Percentiles rank a stretch among this genome's conserved stretches.
Conservation (phyloP, 2,329 filamentous ascomycete species). For the Fusarium papillatum region DNA sequence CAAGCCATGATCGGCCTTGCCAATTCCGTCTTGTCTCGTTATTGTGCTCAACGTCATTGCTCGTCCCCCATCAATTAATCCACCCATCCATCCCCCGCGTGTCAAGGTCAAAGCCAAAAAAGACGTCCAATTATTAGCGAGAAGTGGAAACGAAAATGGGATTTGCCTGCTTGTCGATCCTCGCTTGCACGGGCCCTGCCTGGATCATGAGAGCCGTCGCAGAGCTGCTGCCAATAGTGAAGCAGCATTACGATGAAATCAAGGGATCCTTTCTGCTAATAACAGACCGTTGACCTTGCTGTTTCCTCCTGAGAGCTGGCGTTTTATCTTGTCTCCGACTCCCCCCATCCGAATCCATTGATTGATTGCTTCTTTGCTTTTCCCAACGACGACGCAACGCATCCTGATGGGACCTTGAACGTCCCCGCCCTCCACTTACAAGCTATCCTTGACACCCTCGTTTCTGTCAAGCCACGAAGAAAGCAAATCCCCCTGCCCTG, state of each 20-base stretch:
- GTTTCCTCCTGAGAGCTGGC: background rate
- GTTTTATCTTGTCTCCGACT: constrained; percentile 3
- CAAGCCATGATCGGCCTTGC: constrained; percentile 11
- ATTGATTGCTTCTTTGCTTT: constrained; percentile 36
- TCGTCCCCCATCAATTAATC: constrained; percentile 4
- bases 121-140: constrained; percentile 1
- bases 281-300: background rate
- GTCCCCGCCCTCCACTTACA: constrained; percentile 9
- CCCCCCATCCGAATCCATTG: constrained; percentile 1
- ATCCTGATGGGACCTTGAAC: constrained; percentile 22
- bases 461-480: constrained; percentile 21
- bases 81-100: constrained; percentile 4
- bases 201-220: constrained; percentile 20
- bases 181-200: constrained; percentile 5
- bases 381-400: constrained; percentile 21
- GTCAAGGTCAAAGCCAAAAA: constrained; percentile 7
- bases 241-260: background rate
- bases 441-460: constrained; percentile 14
- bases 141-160: background rate
- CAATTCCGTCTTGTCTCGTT: constrained; percentile 19
- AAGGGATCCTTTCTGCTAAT: background rate
- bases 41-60: constrained; percentile 34
- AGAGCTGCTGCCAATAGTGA: background rate
- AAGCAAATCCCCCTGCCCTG: constrained; percentile 7
- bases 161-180: constrained; percentile 1